These are phyloP conservation scores for Carallia pectinifolia DNA, from an alignment of 345 rosid species.

Conservation along the genomic window DNA sequence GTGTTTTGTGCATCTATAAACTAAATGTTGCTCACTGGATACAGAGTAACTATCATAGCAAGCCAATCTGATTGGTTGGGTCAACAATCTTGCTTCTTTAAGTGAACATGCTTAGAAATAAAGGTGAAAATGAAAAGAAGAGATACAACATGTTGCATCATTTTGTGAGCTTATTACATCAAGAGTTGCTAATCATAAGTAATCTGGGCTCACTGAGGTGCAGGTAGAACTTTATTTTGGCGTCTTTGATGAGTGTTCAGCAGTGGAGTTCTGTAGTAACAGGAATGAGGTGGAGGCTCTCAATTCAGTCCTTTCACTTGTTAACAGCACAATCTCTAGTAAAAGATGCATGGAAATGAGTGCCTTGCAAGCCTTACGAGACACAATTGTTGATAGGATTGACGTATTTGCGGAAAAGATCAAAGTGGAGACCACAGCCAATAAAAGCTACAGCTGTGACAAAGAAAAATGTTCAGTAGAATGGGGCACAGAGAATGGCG, in stretches of 20 bases:
- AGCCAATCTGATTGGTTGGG: not conserved
- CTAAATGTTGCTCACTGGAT: not conserved
- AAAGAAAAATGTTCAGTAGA: constrained; percentile 48
- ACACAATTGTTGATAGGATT: constrained; percentile 35
- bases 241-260: constrained; percentile 33
- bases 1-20: not conserved
- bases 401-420: constrained; percentile 29
- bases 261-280: constrained; percentile 45
- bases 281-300: constrained; percentile 86
- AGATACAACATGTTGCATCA: not conserved
- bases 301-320: constrained; percentile 45
- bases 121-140: no score
- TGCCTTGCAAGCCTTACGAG: constrained; percentile 41
- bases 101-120: not conserved
- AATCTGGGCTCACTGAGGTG: constrained; percentile 11
- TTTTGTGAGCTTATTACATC: not conserved
- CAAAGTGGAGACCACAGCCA: constrained; percentile 28
- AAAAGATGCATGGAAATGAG: constrained; percentile 19
- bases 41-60: not conserved
- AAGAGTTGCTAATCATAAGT: not conserved
- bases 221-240: constrained; percentile 91
- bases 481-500: constrained; percentile 73
- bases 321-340: constrained; percentile 26
- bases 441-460: constrained; percentile 35
- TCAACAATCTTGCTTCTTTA: not conserved